Evolutionary conservation across 2,329 filamentous ascomycete species (phyloP).

Genomic region (Thielaviopsis ethacetica): DNA sequence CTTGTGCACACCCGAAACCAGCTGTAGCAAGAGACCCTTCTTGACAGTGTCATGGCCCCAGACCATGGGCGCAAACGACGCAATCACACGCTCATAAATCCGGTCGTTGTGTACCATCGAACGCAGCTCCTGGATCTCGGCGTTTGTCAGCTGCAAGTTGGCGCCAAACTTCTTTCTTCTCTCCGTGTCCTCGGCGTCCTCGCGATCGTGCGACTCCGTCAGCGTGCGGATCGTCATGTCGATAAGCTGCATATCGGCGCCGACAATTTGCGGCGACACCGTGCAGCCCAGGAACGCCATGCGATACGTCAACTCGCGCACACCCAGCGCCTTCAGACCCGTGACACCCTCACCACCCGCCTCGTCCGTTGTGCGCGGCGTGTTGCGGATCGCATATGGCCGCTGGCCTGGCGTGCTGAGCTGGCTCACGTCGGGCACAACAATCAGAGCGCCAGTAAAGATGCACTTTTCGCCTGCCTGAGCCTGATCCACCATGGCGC

Average conservation of each 20-base stretch:
- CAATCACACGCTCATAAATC: constrained; percentile 83
- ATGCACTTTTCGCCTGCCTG: constrained; percentile 98
- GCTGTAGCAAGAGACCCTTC: constrained; percentile 82
- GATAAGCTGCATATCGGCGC: constrained; percentile 48
- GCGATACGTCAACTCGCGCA: constrained; percentile 85
- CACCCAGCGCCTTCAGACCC: constrained; percentile 82
- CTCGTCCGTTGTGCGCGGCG: constrained; percentile 60
- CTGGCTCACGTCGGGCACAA: constrained; percentile 93
- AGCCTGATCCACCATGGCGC: constrained; percentile 92
- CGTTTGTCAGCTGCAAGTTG: constrained; percentile 33
- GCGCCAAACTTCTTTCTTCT: background rate
- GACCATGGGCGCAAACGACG: constrained; percentile 90
- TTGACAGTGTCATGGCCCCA: constrained; percentile 97
- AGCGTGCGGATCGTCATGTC: constrained; percentile 24
- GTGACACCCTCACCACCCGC: constrained; percentile 71
- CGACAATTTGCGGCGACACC: constrained; percentile 57
- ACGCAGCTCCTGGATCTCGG: constrained; percentile 84
- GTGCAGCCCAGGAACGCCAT: constrained; percentile 96
- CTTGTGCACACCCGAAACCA: constrained; percentile 93
- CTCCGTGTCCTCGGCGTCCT: constrained; percentile 14
- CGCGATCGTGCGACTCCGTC: constrained; percentile 59
- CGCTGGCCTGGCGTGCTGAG: constrained; percentile 74
- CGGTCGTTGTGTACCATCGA: constrained; percentile 90
- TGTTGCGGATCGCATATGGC: constrained; percentile 72
- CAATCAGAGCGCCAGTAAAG: constrained; percentile 89